Evolutionary conservation across 176 grass and related monocot genomes (phyloP).

Genomic region (Carex kokanica): DNA sequence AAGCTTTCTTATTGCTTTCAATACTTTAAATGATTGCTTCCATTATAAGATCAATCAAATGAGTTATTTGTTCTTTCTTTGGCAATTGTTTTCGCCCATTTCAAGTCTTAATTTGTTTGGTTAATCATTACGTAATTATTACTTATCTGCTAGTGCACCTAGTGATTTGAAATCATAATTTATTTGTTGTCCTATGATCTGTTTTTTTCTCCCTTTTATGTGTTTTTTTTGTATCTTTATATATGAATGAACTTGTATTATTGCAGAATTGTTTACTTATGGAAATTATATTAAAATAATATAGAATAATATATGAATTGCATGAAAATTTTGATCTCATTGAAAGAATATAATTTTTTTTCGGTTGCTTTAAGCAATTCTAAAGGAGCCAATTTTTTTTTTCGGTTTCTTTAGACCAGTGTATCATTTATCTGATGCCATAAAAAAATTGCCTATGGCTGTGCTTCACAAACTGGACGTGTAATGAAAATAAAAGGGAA

Average conservation of each 20-base stretch:
- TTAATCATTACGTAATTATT: conserved; percentile 10
- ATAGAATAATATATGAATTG: too few relatives aligned
- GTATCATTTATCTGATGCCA: too few relatives aligned
- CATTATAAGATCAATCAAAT: conserved; percentile 24
- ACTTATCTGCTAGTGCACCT: background rate
- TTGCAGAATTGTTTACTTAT: too few relatives aligned
- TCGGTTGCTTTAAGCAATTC: too few relatives aligned
- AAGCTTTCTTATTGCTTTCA: conserved; percentile 2
- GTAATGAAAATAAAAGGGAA: too few relatives aligned
- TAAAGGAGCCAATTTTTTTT: too few relatives aligned
- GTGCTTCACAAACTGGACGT: too few relatives aligned
- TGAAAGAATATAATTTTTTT: too few relatives aligned
- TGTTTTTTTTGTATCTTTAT: background rate
- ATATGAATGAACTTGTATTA: background rate
- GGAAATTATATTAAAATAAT: too few relatives aligned
- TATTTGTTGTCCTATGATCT: background rate
- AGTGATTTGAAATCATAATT: background rate
- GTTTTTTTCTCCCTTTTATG: background rate
- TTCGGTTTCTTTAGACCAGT: too few relatives aligned
- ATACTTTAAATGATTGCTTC: conserved; percentile 19
- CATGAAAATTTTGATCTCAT: too few relatives aligned
- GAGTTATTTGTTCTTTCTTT: conserved; percentile 4
- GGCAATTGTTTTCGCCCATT: background rate
- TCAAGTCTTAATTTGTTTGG: background rate
- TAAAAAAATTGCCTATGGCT: too few relatives aligned